phyloP scores from a whole-genome alignment of 2,329 filamentous ascomycete genomes.

The Diaporthe australafricana region DNA sequence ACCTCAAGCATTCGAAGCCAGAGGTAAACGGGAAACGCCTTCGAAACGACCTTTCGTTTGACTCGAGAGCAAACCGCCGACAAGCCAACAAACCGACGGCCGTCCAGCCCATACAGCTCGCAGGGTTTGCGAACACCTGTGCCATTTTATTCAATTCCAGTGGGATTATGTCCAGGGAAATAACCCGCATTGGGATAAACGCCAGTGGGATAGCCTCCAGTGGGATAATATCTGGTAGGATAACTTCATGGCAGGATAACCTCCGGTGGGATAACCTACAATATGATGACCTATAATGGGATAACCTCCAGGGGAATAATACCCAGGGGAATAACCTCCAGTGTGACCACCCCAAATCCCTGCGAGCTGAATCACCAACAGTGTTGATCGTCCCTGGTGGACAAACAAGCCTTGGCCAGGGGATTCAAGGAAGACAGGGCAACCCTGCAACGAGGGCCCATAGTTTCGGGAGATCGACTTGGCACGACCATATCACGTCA shows the following conservation, averaged over 20 bases:
- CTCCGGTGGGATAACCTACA: not conserved
- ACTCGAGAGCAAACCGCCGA: not conserved
- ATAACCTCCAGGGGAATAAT: too few species aligned
- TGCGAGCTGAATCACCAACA: not conserved
- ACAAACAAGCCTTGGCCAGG: not conserved
- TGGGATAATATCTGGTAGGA: not conserved
- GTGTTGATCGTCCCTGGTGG: not conserved
- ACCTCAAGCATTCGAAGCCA: too few species aligned
- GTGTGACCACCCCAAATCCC: not conserved
- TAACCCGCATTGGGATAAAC: too few species aligned
- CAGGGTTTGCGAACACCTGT: too few species aligned
- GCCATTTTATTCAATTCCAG: not conserved
- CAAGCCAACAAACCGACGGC: not conserved
- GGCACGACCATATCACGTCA: slow-evolving; percentile 1
- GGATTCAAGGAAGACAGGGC: not conserved
- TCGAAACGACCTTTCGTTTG: not conserved
- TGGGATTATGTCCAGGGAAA: not conserved
- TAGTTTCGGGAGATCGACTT: slow-evolving; percentile 20
- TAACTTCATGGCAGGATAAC: not conserved
- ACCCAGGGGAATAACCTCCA: not conserved
- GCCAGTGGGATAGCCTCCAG: too few species aligned
- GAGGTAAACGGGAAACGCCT: too few species aligned
- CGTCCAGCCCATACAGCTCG: not conserved
- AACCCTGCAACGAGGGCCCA: not conserved
- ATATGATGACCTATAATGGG: not conserved